Percentiles rank a stretch among this genome's conserved stretches.
These are phyloP conservation scores for Pleurotus platypus DNA, from an alignment of 768 basidiomycete genomes.

Conservation along the genomic window DNA sequence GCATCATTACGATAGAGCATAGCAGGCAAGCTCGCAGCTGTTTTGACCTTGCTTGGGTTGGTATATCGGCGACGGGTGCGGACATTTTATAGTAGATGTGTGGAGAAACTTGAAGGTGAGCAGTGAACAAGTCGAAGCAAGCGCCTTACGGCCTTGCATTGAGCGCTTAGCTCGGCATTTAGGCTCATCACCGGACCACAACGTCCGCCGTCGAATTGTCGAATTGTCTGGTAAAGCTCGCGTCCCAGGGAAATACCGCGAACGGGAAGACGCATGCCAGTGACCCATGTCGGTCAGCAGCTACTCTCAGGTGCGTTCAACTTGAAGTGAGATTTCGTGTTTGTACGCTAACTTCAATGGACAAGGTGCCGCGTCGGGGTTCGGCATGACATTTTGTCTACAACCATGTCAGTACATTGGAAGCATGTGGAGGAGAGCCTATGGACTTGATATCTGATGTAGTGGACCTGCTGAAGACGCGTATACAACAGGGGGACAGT, in stretches of 20 bases:
- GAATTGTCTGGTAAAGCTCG: too few species aligned
- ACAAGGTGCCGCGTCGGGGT: constrained; percentile 74
- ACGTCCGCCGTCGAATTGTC: too few species aligned
- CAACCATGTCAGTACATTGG: constrained; percentile 61
- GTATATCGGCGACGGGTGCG: constrained; percentile 35
- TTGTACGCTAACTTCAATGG: neutral
- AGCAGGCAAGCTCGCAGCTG: constrained; percentile 87
- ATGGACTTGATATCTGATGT: neutral
- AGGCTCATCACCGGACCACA: too few species aligned
- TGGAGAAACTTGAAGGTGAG: neutral
- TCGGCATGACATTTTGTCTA: constrained; percentile 68
- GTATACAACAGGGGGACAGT: constrained; percentile 79
- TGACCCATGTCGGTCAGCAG: constrained; percentile 67
- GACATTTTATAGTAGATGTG: neutral
- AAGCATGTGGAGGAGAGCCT: neutral
- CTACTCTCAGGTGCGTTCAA: constrained; percentile 51
- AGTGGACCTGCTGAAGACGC: constrained; percentile 94
- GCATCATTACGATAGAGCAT: constrained; percentile 86
- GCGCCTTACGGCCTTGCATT: too few species aligned
- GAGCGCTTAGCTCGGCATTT: too few species aligned
- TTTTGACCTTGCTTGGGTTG: constrained; percentile 60
- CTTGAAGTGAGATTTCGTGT: neutral
- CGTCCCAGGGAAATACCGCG: too few species aligned
- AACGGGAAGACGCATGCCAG: neutral
- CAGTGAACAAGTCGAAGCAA: neutral